Conservation (phyloP, 306 rosid species). For the Castanea sativa region DNA sequence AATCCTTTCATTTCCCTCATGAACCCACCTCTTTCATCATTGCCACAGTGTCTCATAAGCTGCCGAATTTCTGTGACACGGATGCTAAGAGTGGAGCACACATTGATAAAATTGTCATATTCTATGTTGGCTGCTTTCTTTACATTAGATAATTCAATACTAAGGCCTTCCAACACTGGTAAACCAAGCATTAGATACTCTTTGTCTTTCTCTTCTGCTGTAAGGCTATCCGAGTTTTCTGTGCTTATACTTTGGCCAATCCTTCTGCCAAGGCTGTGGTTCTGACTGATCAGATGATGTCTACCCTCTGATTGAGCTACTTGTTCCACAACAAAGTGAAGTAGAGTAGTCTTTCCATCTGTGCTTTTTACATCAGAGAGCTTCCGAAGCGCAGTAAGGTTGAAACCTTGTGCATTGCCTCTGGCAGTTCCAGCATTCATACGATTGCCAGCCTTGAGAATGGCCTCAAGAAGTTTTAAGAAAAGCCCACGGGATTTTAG, state of each 20-base stretch:
- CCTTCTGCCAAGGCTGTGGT: slow-evolving; percentile 9
- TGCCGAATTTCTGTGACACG: slow-evolving; percentile 43
- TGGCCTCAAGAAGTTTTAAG: slow-evolving; percentile 76
- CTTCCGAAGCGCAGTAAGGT: slow-evolving; percentile 61
- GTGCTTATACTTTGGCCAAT: slow-evolving; percentile 3
- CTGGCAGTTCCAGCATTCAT: slow-evolving; percentile 90
- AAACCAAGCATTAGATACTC: slow-evolving; percentile 48
- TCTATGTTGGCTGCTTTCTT: slow-evolving; percentile 69
- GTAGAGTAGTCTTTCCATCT: slow-evolving; percentile 70
- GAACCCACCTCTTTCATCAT: slow-evolving; percentile 46
- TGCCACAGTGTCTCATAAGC: slow-evolving; percentile 36
- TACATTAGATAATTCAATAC: slow-evolving; percentile 54
- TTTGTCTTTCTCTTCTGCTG: slow-evolving; percentile 36
- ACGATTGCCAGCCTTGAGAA: slow-evolving; percentile 81
- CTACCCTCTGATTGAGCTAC: slow-evolving; percentile 71
- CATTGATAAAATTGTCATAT: slow-evolving; percentile 39
- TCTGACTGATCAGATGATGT: slow-evolving; percentile 30
- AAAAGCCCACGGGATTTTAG: slow-evolving; percentile 55
- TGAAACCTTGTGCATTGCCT: slow-evolving; percentile 84
- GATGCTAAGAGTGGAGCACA: slow-evolving; percentile 36
- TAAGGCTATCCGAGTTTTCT: neutral
- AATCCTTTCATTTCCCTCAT: slow-evolving; percentile 58
- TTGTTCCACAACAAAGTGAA: slow-evolving; percentile 81
- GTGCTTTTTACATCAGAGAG: slow-evolving; percentile 76
- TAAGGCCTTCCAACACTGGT: slow-evolving; percentile 42